Conservation (phyloP, 148 eudicot species). For the Limonium bicolor region DNA sequence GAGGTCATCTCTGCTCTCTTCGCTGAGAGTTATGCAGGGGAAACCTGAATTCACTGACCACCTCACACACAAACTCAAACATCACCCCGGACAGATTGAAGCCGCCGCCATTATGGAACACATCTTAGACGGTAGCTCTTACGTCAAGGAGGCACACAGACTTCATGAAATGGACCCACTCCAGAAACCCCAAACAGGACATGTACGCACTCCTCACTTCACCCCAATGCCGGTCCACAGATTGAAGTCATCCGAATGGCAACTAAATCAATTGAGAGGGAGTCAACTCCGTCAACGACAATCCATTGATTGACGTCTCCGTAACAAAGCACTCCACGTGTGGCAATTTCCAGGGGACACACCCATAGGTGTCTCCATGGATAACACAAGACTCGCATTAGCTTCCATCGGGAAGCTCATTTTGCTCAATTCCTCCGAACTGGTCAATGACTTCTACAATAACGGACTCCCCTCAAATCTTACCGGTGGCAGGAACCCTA, state of each 20-base stretch:
- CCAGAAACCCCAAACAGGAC: conserved; percentile 23
- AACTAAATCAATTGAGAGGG: conserved; percentile 17
- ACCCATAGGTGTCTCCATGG: conserved; percentile 25
- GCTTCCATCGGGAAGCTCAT: conserved; percentile 18
- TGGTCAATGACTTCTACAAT: conserved; percentile 21
- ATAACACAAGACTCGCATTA: conserved; percentile 18
- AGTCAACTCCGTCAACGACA: conserved; percentile 23
- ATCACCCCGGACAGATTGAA: conserved; percentile 24
- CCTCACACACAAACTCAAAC: conserved; percentile 21
- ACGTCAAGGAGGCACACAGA: conserved; percentile 14
- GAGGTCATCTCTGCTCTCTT: conserved; percentile 15
- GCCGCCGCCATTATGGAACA: conserved; percentile 25
- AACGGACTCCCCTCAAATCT: conserved; percentile 23
- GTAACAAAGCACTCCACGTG: conserved; percentile 15
- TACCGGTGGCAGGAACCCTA: conserved; percentile 14
- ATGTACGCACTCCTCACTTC: conserved; percentile 21
- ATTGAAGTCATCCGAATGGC: conserved; percentile 16
- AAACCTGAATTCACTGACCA: conserved; percentile 22
- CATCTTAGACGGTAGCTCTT: conserved; percentile 15
- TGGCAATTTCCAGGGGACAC: conserved; percentile 27
- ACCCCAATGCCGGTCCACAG: conserved; percentile 24
- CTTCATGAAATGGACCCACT: conserved; percentile 18
- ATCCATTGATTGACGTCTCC: conserved; percentile 19
- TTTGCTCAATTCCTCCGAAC: conserved; percentile 21
- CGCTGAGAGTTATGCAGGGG: conserved; percentile 22